Evolutionary conservation across 495 filamentous ascomycete genomes (phyloP).

Genomic region (Hyaloscypha variabilis): DNA sequence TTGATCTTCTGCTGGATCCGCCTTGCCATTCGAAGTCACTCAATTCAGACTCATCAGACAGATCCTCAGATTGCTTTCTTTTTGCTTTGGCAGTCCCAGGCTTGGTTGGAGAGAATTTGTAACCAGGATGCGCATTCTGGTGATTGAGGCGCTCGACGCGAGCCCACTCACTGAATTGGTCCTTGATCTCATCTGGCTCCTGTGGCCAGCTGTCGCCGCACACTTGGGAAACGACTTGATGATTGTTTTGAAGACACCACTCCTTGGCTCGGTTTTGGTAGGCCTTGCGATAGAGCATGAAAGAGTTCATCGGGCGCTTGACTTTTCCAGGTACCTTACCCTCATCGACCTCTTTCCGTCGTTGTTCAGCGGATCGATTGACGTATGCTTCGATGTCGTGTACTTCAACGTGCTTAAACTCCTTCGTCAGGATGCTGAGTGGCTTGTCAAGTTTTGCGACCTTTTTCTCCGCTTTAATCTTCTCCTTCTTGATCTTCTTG

Average conservation of each 20-base stretch:
- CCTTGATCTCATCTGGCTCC: constrained; percentile 69
- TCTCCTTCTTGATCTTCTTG: constrained; percentile 52
- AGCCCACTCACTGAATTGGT: constrained; percentile 82
- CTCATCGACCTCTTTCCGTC: constrained; percentile 66
- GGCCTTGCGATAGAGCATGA: constrained; percentile 96
- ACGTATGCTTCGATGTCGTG: constrained; percentile 85
- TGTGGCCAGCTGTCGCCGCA: constrained; percentile 85
- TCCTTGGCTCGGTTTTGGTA: constrained; percentile 85
- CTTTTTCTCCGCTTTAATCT: constrained; percentile 52
- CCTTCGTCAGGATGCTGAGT: constrained; percentile 75
- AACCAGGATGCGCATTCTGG: constrained; percentile 81
- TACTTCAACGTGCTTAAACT: constrained; percentile 63
- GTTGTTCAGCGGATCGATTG: constrained; percentile 65
- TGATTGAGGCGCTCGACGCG: constrained; percentile 86
- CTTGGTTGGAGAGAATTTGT: constrained; percentile 94
- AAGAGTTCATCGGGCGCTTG: constrained; percentile 95
- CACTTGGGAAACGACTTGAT: constrained; percentile 87
- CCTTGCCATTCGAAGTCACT: constrained; percentile 40
- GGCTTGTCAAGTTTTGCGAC: constrained; percentile 63
- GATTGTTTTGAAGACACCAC: constrained; percentile 86
- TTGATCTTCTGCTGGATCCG: constrained; percentile 35
- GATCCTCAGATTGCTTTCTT: constrained; percentile 42
- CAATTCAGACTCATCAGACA: constrained; percentile 45
- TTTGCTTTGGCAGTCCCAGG: constrained; percentile 45
- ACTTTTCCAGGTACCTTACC: constrained; percentile 75